A percentile compares a stretch with the other conserved stretches of the same genome.
Conservation (phyloP, 2,329 filamentous ascomycete species). For the Basipetospora chlamydospora region DNA sequence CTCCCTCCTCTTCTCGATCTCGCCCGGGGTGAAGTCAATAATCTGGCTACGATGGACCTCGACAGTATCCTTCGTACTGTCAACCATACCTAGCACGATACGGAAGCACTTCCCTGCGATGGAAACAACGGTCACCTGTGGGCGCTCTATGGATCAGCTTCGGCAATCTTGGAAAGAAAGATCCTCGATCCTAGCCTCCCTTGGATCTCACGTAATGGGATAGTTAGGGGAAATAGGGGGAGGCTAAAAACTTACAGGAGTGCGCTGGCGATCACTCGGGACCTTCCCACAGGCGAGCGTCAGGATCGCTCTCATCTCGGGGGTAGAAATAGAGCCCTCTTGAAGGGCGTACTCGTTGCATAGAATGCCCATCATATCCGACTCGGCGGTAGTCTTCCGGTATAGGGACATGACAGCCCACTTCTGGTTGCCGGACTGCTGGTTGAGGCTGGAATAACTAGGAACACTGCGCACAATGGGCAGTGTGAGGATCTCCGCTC, state of each 20-base stretch:
- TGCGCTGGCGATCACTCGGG: background rate
- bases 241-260: background rate
- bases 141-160: background rate
- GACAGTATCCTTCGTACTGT: background rate
- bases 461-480: no score
- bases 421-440: background rate
- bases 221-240: no score
- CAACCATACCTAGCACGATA: background rate
- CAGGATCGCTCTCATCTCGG: background rate
- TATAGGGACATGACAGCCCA: no score
- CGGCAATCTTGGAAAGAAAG: no score
- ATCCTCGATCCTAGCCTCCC: no score
- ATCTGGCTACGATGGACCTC: background rate
- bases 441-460: no score
- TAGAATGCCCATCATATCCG: background rate
- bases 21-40: background rate
- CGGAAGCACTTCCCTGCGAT: background rate
- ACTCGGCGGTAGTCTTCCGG: background rate
- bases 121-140: background rate
- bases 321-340: background rate
- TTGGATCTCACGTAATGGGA: no score
- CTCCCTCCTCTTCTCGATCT: background rate
- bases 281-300: background rate
- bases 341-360: background rate
- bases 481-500: no score